Percentiles rank a stretch among this genome's conserved stretches.
Conservation (phyloP, 306 rosid genomes). For the Castanea crenata region DNA sequence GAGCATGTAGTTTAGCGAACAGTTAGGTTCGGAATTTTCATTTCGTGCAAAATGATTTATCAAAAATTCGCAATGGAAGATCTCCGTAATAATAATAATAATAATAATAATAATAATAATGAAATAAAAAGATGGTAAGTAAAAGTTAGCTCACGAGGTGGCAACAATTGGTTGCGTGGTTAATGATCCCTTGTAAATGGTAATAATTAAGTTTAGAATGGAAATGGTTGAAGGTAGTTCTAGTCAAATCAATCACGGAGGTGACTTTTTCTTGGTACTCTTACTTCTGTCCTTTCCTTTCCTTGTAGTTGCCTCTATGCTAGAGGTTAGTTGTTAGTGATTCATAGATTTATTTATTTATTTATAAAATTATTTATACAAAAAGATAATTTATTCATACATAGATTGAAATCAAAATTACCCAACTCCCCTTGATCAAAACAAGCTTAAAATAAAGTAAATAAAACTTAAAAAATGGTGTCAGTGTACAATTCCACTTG, state of each 20-base stretch:
- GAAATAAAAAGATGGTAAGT: no score
- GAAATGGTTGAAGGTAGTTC: background rate
- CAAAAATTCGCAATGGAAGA: no score
- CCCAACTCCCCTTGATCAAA: background rate
- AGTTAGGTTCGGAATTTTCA: no score
- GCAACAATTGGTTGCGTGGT: no score
- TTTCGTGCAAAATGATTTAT: no score
- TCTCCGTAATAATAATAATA: no score
- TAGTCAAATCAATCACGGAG: background rate
- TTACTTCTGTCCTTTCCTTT: background rate
- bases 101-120: no score
- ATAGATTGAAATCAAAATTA: background rate
- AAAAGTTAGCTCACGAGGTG: no score
- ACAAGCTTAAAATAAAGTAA: background rate
- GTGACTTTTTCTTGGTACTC: background rate
- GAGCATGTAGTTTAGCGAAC: no score
- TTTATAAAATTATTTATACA: background rate
- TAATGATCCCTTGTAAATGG: background rate
- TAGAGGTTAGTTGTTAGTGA: background rate
- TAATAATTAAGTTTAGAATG: background rate
- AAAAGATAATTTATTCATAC: background rate
- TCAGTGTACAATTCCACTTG: constrained; percentile 14
- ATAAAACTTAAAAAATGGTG: background rate
- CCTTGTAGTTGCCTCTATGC: background rate
- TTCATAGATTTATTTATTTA: no score